Evolutionary conservation across 192 early-diverging fungal genomes (phyloP).

Genomic region (Podila epigama): DNA sequence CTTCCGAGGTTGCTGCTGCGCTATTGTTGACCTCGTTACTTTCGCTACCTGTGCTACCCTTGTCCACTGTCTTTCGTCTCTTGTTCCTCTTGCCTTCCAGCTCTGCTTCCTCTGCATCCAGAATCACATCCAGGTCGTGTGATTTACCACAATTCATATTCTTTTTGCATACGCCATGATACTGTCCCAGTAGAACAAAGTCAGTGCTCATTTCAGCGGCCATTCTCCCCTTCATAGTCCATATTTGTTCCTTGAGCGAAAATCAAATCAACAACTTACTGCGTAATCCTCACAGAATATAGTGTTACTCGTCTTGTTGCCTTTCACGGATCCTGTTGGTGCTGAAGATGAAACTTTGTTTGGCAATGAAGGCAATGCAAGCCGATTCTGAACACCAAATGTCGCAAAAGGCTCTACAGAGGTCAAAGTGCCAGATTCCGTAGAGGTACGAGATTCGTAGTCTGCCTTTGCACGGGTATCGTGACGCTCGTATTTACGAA

Average conservation of each 20-base stretch:
- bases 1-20: background rate
- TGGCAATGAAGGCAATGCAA: constrained; percentile 6
- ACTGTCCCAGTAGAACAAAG: constrained; percentile 44
- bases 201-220: constrained; percentile 6
- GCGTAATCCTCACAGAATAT: constrained; percentile 87
- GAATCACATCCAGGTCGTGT: constrained; percentile 89
- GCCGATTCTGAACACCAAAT: constrained; percentile 21
- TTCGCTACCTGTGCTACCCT: constrained; percentile 5
- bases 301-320: constrained; percentile 11
- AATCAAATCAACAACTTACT: constrained; percentile 55
- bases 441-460: background rate
- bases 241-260: too few relatives aligned
- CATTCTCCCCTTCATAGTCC: too few relatives aligned
- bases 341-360: background rate
- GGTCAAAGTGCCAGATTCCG: background rate
- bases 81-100: constrained; percentile 51
- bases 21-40: background rate
- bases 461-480: constrained; percentile 11
- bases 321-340: background rate
- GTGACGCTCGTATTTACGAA: constrained; percentile 57
- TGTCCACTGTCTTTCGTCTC: constrained; percentile 7
- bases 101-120: constrained; percentile 73
- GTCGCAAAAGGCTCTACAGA: constrained; percentile 5
- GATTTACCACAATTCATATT: constrained; percentile 72
- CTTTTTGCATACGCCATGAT: constrained; percentile 79